Evolutionary conservation across 495 filamentous ascomycete genomes (phyloP), one percentile per base, ranked within the genome.

Genomic region (Aspergillus sclerotioniger): DNA sequence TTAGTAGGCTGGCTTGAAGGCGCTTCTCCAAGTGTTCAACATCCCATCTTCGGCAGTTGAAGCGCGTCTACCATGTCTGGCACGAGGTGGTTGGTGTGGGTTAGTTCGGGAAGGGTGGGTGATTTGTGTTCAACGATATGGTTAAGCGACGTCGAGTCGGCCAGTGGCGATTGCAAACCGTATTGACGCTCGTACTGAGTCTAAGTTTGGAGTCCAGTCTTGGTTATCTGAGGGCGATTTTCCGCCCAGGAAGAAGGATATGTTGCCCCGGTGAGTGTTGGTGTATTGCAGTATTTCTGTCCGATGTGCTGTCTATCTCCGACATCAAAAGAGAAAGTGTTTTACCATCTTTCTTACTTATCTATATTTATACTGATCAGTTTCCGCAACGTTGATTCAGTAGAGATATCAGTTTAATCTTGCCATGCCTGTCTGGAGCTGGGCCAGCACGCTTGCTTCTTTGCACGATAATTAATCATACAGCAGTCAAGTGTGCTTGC

Each of bases 281-380:
- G 72, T 70, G 35, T 52, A 70, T 67, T 68, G 59, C 31, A 72
- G 62, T 57, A 76, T 66, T 59, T 69, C 61, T 55, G 58, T 61
- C 60, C 66, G 64, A 45, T 71, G 48, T 31, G 60, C 44, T 6
- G 64, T 66, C 70, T 60, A 71, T 52, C 62, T 67, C 31, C 29
- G 59, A 59, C 68, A 74, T 65, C 67, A 59, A 53, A 74, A 66
- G 17, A 71, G 64, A 50, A 73, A 72, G 64, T 73, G 68, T 21
- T 71, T 55, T 19, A 66, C 62, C 0, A 62, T 71, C 56, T 76
- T 70, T 61, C 55, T 73, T 59, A 64, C 71, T 57, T 67, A 57
- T 44, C 71, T 67, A 60, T 61, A 76, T 48, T 44, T 57, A 59
- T 63, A 66, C 49, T 60, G 57, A 50, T 65, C 63, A 20, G 53